Percentiles rank a stretch among this genome's conserved stretches.
These are phyloP conservation scores for Clarireedia paspali DNA, from an alignment of 2,329 filamentous ascomycete genomes.

Conservation along the genomic window DNA sequence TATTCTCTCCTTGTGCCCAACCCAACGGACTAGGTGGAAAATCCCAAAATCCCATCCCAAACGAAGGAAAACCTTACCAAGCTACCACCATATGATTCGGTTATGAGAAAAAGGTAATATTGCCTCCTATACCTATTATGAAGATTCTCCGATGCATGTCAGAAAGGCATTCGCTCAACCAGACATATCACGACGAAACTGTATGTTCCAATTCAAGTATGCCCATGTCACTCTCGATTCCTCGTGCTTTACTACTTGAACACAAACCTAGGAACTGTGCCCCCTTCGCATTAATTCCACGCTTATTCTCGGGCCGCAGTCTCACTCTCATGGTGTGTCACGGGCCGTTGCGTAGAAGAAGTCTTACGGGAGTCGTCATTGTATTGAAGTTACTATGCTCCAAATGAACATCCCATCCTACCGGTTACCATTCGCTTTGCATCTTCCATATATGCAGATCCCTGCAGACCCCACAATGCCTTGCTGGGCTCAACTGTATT, in stretches of 20 bases:
- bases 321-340: conserved; percentile 4
- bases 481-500: conserved; percentile 1
- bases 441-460: neutral
- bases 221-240: neutral
- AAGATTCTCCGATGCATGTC: neutral
- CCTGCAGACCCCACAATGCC: conserved; percentile 6
- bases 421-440: conserved; percentile 4
- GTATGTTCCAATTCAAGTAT: neutral
- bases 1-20: neutral
- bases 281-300: conserved; percentile 1
- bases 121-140: neutral
- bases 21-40: neutral
- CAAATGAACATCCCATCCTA: conserved; percentile 1
- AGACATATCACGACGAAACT: neutral
- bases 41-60: neutral
- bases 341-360: conserved; percentile 8
- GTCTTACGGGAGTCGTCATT: conserved; percentile 7
- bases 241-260: neutral
- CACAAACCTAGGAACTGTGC: neutral
- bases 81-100: neutral
- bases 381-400: neutral
- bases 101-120: neutral
- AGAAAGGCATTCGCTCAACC: neutral
- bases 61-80: neutral
- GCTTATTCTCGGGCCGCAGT: neutral